These are phyloP conservation scores for Botrytis fragariae DNA, from an alignment of 2,329 filamentous ascomycete species.

Conservation along the genomic window DNA sequence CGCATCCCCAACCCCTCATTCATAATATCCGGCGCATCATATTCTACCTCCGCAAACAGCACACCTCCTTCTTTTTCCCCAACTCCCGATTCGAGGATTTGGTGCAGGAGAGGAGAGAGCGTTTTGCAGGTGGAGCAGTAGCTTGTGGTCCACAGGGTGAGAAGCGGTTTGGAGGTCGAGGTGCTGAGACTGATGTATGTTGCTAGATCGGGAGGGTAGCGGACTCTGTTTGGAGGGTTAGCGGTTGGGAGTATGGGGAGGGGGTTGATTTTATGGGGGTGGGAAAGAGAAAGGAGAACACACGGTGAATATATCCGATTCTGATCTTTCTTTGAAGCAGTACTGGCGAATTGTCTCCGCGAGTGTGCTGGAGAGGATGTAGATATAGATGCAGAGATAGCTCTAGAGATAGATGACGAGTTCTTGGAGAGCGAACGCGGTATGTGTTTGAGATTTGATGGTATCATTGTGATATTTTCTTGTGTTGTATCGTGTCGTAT, in stretches of 20 bases:
- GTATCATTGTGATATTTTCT: neutral
- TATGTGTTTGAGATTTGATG: neutral
- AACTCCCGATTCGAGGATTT: constrained; percentile 46
- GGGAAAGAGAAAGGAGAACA: neutral
- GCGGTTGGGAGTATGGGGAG: neutral
- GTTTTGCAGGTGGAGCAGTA: constrained; percentile 55
- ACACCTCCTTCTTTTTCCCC: constrained; percentile 57
- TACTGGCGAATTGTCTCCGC: neutral
- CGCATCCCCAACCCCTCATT: constrained; percentile 46
- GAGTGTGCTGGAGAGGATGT: neutral
- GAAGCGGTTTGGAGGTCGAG: constrained; percentile 52
- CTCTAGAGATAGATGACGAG: neutral
- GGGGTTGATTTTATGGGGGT: too few species aligned
- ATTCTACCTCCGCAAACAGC: constrained; percentile 53
- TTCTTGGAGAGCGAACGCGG: neutral
- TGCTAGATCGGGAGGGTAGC: constrained; percentile 52
- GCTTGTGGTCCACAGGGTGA: constrained; percentile 60
- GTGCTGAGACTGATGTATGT: constrained; percentile 56
- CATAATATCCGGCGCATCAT: constrained; percentile 58
- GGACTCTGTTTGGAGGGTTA: constrained; percentile 46
- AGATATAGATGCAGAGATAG: neutral
- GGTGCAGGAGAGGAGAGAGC: constrained; percentile 49
- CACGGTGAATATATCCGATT: constrained; percentile 14
- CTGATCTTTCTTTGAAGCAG: neutral
- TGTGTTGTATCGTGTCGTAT: neutral